Conservation (phyloP, 2,329 filamentous ascomycete species). For the Aspergillus tubingensis region DNA sequence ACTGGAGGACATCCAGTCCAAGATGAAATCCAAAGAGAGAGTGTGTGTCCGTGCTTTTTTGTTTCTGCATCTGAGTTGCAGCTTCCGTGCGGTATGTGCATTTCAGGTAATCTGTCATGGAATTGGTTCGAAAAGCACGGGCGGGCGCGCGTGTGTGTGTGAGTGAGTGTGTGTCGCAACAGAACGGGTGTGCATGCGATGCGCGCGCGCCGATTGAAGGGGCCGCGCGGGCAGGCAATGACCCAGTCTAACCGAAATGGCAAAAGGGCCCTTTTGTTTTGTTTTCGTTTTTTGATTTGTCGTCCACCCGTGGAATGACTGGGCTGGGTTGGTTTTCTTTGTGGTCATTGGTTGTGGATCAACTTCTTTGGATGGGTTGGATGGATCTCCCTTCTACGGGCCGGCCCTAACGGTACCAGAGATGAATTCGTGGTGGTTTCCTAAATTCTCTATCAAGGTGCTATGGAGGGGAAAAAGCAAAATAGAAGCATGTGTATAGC, state of each 20-base stretch:
- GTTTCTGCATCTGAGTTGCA: conserved; percentile 17
- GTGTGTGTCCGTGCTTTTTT: conserved; percentile 20
- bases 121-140: conserved; percentile 16
- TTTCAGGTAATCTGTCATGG: conserved; percentile 14
- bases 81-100: conserved; percentile 20
- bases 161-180: not conserved
- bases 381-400: conserved; percentile 26
- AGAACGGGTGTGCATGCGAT: conserved; percentile 7
- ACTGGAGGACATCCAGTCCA: not conserved
- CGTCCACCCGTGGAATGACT: not conserved
- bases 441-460: not conserved
- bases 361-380: conserved; percentile 13
- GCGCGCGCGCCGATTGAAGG: not conserved
- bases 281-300: not conserved
- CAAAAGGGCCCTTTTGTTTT: conserved; percentile 11
- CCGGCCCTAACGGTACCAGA: conserved; percentile 28
- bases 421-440: conserved; percentile 1
- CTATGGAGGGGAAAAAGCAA: not conserved
- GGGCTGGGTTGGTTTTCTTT: not conserved
- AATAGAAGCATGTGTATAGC: not conserved
- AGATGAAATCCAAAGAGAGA: conserved; percentile 15
- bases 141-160: not conserved
- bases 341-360: not conserved
- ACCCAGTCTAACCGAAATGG: conserved; percentile 12
- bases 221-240: not conserved